Evolutionary conservation across 495 filamentous ascomycete species (phyloP).

Genomic region (Filosporella fistucella): DNA sequence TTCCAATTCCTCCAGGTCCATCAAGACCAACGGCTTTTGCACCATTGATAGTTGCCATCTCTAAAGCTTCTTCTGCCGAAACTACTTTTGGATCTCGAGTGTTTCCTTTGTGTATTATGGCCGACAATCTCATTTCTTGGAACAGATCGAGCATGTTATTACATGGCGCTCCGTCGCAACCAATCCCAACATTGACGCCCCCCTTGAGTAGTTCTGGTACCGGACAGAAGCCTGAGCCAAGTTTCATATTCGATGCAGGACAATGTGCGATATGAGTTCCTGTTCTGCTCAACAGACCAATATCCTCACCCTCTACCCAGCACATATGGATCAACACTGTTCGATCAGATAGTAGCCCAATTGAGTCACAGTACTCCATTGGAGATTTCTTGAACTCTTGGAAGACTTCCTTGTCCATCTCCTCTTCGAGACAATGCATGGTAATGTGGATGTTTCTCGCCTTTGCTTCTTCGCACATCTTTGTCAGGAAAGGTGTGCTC

Average conservation of each 20-base stretch:
- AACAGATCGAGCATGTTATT: not conserved
- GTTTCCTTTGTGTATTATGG: not conserved
- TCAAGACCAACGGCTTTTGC: not conserved
- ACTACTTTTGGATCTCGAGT: not conserved
- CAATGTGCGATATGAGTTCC: not conserved
- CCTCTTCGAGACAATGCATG: not conserved
- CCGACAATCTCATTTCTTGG: not conserved
- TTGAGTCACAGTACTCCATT: not conserved
- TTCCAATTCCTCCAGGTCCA: not conserved
- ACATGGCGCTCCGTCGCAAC: not conserved
- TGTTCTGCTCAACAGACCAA: not conserved
- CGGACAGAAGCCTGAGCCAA: not conserved
- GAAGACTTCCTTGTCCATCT: not conserved
- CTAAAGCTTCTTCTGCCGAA: not conserved
- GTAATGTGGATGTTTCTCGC: not conserved
- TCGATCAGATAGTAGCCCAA: not conserved
- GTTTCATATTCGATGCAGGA: not conserved
- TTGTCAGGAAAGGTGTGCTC: not conserved
- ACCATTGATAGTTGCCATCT: constrained; percentile 6
- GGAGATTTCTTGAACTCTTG: not conserved
- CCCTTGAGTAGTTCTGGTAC: not conserved
- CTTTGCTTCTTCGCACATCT: not conserved
- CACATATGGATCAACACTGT: not conserved
- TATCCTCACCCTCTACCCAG: not conserved
- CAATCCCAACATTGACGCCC: not conserved